Evolutionary conservation across 179 eudicot species (phyloP), one percentile per base, ranked within the genome.

Genomic region (Patellifolia procumbens): DNA sequence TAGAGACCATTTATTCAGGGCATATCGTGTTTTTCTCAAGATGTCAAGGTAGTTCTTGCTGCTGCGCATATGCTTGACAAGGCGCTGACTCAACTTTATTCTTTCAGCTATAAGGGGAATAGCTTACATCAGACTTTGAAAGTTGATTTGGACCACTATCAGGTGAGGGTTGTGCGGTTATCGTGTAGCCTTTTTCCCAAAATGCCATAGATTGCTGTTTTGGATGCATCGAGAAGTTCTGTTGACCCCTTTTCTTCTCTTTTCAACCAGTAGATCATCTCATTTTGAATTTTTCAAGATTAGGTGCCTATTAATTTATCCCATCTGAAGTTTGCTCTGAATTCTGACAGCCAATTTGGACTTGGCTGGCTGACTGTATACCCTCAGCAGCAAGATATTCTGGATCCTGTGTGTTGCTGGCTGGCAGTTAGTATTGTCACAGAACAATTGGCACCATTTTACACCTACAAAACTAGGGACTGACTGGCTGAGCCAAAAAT

Each of bases 1-100:
- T 74, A 94, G 98, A 83, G 78, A 80, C 91, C 96, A 62, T 92
- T 88, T 73, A 82, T 92, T 37, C 77, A 83, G 76, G 90, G 83
- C 72, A 73, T 86, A 51, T 87, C 96, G 67, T 61, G 83, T 81
- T 88, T 92, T 81, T 84, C 91, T 76, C 91, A 91, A 84, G 97
- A 91, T 76, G 92, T 79, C 68, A 90, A 78, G 73, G 74, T 65
- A 81, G 94, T 94, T 83, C 94, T 94, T 80, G 80, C 98, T 82
- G 90, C 94, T 78, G 94, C 97, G 46, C 83, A 80, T 85, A 74
- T 63, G 75, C 87, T 94, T 85, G 96, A 94, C 82, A 84, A 51
- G 61, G 70, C 82, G 75, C 79, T 94, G 76, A 74, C 78, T 73
- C 76, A 83, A 66, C 93, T 88, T 48, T 85, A 82, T 81, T 83